Evolutionary conservation across 2,329 filamentous ascomycete genomes (phyloP).

Genomic region (Nemania bipapillata): DNA sequence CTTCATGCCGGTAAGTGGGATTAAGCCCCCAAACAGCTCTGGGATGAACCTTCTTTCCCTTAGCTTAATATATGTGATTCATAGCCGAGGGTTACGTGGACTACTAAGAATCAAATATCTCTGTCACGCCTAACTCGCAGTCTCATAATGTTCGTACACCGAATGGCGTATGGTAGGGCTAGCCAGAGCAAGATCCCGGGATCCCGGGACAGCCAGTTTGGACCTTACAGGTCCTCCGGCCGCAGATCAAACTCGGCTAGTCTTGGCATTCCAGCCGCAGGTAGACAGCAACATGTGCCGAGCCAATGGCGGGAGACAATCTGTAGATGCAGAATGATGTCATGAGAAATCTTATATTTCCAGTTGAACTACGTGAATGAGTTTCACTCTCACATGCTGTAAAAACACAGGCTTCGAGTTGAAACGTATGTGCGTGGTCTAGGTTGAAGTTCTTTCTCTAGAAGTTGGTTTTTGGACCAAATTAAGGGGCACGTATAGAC

Average conservation of each 20-base stretch:
- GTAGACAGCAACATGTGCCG: neutral
- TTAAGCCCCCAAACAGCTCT: conserved; percentile 13
- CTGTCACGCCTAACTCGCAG: too few relatives aligned
- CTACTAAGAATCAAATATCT: neutral
- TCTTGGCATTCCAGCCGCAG: conserved; percentile 1
- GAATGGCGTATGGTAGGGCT: neutral
- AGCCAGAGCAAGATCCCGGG: neutral
- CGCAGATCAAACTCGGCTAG: neutral
- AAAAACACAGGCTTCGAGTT: too few relatives aligned
- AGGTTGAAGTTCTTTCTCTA: too few relatives aligned
- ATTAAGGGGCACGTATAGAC: too few relatives aligned
- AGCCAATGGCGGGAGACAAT: neutral
- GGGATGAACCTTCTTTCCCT: neutral
- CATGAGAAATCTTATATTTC: too few relatives aligned
- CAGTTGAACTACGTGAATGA: too few relatives aligned
- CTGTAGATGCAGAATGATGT: neutral
- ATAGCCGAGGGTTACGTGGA: neutral
- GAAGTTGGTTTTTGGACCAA: too few relatives aligned
- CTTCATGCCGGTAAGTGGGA: conserved; percentile 12
- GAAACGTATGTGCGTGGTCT: too few relatives aligned
- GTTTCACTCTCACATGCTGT: too few relatives aligned
- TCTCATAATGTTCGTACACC: neutral
- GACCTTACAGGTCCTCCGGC: neutral
- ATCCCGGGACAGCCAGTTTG: neutral
- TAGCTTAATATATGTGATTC: neutral